Evolutionary conservation across 2,329 filamentous ascomycete species (phyloP), one percentile per base, ranked within the genome.

Genomic region (Myriosclerotinia curreyana): DNA sequence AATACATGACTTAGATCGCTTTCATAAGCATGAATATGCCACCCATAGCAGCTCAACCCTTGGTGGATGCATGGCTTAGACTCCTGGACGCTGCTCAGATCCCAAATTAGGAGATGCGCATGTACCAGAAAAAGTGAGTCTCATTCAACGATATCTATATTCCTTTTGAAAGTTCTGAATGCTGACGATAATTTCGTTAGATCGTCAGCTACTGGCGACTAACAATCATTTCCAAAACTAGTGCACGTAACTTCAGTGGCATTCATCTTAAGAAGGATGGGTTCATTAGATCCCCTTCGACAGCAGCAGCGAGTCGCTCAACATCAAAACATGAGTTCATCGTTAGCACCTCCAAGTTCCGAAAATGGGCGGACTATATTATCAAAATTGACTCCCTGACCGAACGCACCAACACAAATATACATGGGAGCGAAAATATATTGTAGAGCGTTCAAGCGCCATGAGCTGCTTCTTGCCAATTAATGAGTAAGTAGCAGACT

Each of bases 331-430:
- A 51, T 52, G 15, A 12, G 28, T 8, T 12, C 31, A 52, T 15
- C 31, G 17, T 75, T 83, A 67, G 81, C 81, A 51, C 81, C 82
- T 62, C 78, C 82, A 20, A 20, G 81, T 81, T 74, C 77, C 79
- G 62, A 79, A 78, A 56, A 82, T 83, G 77, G 70, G 68, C 42
- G 66, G 64, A 42, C 77, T 77, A 48, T 83, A 85, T 73, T 86
- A 86, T 69, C 70, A 72, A 64, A 70, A 73, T 56, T 68, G 68
- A 25, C 66, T 75, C 8, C 74, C 70, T 62, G 79, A 80, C 52
- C 79, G 76, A 8, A 14, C 31, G 11, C 31, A 36, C 28, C 17
- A 34, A 52, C 17, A 36, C 15, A 9, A 22, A 17, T 52, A 9
- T 52, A 11, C 28, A 22, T n/a, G 17, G 3, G 4, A 52, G 50